Percentiles rank a stretch among this genome's conserved stretches.
Conservation (phyloP, 2,329 filamentous ascomycete species). For the Teratosphaeria destructans region DNA sequence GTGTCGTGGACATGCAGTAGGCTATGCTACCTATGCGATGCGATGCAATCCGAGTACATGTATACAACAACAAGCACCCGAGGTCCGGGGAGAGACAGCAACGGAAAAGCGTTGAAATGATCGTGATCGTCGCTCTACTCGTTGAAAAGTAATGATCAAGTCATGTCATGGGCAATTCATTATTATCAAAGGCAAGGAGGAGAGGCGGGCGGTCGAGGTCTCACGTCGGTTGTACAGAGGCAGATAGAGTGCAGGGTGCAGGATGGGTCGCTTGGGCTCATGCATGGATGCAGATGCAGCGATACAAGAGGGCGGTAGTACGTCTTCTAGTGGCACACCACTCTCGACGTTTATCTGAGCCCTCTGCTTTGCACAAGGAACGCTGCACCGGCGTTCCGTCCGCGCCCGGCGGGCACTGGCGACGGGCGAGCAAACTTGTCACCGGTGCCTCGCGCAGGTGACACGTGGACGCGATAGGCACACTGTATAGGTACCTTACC, state of each 20-base stretch:
- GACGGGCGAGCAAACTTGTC: background rate
- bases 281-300: background rate
- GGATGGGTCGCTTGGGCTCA: background rate
- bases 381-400: background rate
- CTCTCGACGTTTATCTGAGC: background rate
- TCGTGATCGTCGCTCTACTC: background rate
- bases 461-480: background rate
- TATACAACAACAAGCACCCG: background rate
- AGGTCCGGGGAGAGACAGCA: background rate
- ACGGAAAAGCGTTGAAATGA: background rate
- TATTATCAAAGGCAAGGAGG: background rate
- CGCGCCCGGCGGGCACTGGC: background rate
- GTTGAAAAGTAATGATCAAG: background rate
- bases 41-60: background rate
- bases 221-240: background rate
- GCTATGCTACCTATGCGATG: background rate
- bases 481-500: background rate
- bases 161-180: background rate
- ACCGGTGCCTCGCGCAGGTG: background rate
- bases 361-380: background rate
- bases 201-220: background rate
- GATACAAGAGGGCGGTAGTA: background rate
- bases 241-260: background rate
- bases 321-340: background rate
- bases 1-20: background rate